Percentiles rank a stretch among this genome's conserved stretches.
Conservation (phyloP, 2,329 filamentous ascomycete species). For the Juglanconis oblonga region DNA sequence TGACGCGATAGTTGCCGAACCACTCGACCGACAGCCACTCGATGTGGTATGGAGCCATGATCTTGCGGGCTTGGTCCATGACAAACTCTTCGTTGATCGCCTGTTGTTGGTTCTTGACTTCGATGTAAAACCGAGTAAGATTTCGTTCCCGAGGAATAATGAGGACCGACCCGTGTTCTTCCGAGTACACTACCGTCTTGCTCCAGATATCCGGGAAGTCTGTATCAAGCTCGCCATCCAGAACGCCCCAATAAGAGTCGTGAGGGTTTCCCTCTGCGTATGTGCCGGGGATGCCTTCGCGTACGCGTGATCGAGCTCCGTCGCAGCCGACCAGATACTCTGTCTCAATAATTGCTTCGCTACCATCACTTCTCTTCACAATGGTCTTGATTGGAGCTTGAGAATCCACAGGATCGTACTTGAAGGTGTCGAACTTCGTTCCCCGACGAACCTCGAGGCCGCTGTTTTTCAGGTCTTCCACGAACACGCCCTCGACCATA, state of each 20-base stretch:
- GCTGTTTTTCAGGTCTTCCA: conserved; percentile 51
- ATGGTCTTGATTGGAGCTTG: conserved; percentile 39
- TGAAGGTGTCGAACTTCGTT: conserved; percentile 7
- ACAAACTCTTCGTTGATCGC: conserved; percentile 60
- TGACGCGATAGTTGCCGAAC: conserved; percentile 71
- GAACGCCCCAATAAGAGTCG: conserved; percentile 63
- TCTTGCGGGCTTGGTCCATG: conserved; percentile 62
- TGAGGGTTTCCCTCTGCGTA: conserved; percentile 56
- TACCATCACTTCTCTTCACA: conserved; percentile 30
- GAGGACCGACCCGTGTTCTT: conserved; percentile 65
- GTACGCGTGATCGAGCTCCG: conserved; percentile 68
- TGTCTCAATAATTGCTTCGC: conserved; percentile 20
- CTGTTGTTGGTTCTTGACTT: conserved; percentile 48
- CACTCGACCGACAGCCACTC: conserved; percentile 62
- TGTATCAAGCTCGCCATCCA: conserved; percentile 68
- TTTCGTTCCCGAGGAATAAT: conserved; percentile 71
- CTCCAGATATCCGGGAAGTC: conserved; percentile 75
- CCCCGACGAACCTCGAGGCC: conserved; percentile 45
- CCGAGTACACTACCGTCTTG: conserved; percentile 67
- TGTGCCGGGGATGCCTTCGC: conserved; percentile 58
- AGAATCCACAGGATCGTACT: conserved; percentile 32
- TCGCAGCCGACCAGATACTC: conserved; percentile 30
- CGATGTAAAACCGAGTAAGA: conserved; percentile 64
- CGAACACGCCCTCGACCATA: conserved; percentile 57
- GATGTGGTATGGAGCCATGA: conserved; percentile 56